Evolutionary conservation across 495 filamentous ascomycete species (phyloP).

Genomic region (Friedmanniomyces simplex): DNA sequence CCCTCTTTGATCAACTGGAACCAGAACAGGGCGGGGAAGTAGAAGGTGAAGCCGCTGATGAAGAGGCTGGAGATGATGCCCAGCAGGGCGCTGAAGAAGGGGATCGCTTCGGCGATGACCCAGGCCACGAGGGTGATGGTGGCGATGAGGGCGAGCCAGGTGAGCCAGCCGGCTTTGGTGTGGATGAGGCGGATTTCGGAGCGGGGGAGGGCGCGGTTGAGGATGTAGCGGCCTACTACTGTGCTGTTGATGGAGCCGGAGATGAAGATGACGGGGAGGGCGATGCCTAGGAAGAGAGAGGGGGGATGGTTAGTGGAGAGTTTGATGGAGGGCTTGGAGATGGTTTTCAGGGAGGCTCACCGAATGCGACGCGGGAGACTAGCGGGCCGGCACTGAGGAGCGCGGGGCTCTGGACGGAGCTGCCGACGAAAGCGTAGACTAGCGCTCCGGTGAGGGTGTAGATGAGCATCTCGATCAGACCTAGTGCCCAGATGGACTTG

Average conservation of each 20-base stretch:
- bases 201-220: constrained; percentile 29
- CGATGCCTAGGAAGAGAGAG: constrained; percentile 17
- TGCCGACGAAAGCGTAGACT: constrained; percentile 31
- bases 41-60: constrained; percentile 24
- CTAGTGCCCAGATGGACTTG: constrained; percentile 29
- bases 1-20: constrained; percentile 34
- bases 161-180: constrained; percentile 24
- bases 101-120: constrained; percentile 31
- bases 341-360: not conserved
- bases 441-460: constrained; percentile 29
- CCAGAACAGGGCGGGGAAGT: constrained; percentile 39
- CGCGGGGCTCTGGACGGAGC: constrained; percentile 27
- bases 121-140: constrained; percentile 23
- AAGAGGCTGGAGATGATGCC: constrained; percentile 23
- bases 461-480: constrained; percentile 24
- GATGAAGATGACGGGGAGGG: constrained; percentile 24
- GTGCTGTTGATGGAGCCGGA: constrained; percentile 18
- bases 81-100: constrained; percentile 32
- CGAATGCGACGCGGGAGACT: constrained; percentile 32
- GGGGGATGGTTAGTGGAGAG: not conserved
- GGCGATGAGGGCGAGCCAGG: constrained; percentile 29
- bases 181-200: constrained; percentile 26
- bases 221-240: constrained; percentile 28
- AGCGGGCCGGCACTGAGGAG: constrained; percentile 27
- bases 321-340: not conserved